Base-by-base conservation (phyloP, 2,329 filamentous ascomycete genomes). In the Talaromyces sp. region DNA sequence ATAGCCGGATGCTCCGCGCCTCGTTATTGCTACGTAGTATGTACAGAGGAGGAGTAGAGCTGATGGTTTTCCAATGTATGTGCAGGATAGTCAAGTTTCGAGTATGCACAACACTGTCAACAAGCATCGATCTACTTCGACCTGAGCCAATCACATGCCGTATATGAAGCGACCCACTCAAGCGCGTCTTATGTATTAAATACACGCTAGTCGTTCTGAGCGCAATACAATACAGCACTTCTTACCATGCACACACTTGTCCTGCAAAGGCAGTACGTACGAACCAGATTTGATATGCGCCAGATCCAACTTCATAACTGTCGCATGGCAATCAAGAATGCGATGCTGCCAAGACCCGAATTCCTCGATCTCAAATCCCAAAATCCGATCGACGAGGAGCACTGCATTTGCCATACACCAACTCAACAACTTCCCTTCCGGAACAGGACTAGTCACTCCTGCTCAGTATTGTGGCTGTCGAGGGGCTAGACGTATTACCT, bases 371-470 rank as follows among this genome's bases (percentile, higher is more conserved):
- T 56, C n/a, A 25, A 7, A 37, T 39, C 15, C 33, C 17, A 7
- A 31, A 35, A 54, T 54, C 17, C 50, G 50, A 22, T 54, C 50
- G n/a, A 52, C 33, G 52, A 56, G 37, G 52, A 35, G 52, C 52
- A 33, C 22, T 37, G 50, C 31, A 37, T 54, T 35, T 31, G 47
- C 47, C 45, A 27, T 49, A 15, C 22, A 27, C 5, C 17, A 11
- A 50, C 13, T 50, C 47, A 19, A 27, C 27, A 31, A 19, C 10
- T 37, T 35, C 17, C 11, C 19, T n/a, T 56, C 52, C 52, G 52
- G n/a, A 56, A 56, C 19, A 37, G 52, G 31, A 56, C 52, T 56
- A 56, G 52, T 17, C 17, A 15, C n/a, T 17, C 27, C 47, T 4
- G 9, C 25, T 27, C 25, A 22, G 47, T 50, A 50, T 27, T 50